Evolutionary conservation across 257 asterid species (phyloP).

Genomic region (Ilex aquifolium): DNA sequence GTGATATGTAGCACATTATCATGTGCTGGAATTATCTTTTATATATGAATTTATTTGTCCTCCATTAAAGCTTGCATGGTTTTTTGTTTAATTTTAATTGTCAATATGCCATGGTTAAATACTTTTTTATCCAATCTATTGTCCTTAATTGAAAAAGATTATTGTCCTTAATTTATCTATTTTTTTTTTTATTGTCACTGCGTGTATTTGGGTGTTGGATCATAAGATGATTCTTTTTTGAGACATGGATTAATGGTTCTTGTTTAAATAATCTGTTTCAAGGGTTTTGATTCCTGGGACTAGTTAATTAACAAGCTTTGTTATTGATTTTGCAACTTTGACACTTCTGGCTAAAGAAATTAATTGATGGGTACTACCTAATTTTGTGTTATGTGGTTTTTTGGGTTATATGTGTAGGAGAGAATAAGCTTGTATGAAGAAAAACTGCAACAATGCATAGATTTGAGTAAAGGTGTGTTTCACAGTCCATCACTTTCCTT

Average conservation of each 20-base stretch:
- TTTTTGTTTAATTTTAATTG: no score
- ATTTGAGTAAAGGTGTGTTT: slow-evolving; percentile 62
- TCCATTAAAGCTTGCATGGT: no score
- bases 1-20: no score
- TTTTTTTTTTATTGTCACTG: not conserved
- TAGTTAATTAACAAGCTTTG: no score
- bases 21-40: no score
- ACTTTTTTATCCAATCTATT: no score
- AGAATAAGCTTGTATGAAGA: slow-evolving; percentile 74
- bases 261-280: not conserved
- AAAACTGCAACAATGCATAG: slow-evolving; percentile 61
- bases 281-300: not conserved
- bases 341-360: not conserved
- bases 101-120: no score
- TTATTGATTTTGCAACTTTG: not conserved
- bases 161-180: not conserved
- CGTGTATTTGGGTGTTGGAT: no score
- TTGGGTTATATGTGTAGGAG: slow-evolving; percentile 44
- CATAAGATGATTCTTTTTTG: not conserved
- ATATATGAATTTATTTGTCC: no score
- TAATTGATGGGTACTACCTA: not conserved
- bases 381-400: not conserved
- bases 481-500: not conserved
- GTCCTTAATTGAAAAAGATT: no score
- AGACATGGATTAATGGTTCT: not conserved